phyloP scores from a whole-genome alignment of 148 eudicot genomes.

The Diospyros kaki region DNA sequence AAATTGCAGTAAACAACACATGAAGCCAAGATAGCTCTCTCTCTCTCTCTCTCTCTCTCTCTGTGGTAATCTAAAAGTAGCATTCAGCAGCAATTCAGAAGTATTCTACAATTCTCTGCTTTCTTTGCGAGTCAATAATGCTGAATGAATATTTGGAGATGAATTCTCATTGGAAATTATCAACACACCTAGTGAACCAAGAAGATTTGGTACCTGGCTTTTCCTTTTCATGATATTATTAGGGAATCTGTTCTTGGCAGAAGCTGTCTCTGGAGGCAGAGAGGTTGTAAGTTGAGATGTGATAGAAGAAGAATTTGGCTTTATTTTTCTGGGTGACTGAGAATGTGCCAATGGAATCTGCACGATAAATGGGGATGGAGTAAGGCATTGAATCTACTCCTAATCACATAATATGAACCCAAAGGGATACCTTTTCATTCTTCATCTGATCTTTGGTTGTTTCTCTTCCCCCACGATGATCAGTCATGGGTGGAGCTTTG shows the following conservation, averaged over 20 bases:
- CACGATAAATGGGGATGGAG: neutral
- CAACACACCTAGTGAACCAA: too few relatives aligned
- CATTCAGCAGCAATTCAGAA: too few relatives aligned
- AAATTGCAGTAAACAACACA: too few relatives aligned
- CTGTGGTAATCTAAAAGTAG: too few relatives aligned
- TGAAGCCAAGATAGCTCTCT: too few relatives aligned
- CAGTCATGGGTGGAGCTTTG: constrained; percentile 61
- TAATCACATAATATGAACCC: neutral
- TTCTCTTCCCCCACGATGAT: constrained; percentile 47
- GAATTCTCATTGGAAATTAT: too few relatives aligned
- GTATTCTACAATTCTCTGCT: too few relatives aligned
- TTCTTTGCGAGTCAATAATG: too few relatives aligned
- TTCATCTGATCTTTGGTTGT: constrained; percentile 25
- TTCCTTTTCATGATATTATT: constrained; percentile 8
- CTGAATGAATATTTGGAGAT: too few relatives aligned
- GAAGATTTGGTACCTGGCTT: neutral
- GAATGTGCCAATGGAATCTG: constrained; percentile 19
- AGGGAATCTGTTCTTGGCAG: neutral
- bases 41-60: too few relatives aligned
- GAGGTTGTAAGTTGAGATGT: constrained; percentile 20
- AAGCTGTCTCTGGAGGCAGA: constrained; percentile 10
- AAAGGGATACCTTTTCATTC: constrained; percentile 43
- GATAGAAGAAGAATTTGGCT: constrained; percentile 10
- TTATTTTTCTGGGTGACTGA: constrained; percentile 21
- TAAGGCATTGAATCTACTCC: neutral